Base-by-base conservation (phyloP, 768 basidiomycete species). In the Rhodotorula toruloides region DNA sequence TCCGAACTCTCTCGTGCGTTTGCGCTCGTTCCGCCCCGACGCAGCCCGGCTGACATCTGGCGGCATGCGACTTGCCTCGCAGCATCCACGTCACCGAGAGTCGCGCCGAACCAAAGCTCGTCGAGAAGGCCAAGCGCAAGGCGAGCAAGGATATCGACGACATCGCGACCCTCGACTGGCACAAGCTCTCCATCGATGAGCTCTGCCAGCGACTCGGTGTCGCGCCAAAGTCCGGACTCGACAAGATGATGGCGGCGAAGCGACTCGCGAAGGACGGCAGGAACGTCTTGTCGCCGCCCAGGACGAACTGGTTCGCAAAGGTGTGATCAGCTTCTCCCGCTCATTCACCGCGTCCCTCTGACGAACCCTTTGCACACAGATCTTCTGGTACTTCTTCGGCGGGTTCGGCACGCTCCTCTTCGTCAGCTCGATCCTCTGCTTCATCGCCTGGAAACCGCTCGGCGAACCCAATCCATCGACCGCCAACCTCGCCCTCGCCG, bases 361-460 rank as follows among this genome's bases (percentile, higher is more conserved):
- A 21, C 21, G 8, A 22, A 25, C 27, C 34, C 11, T 10, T 25
- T 55, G 6, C 55, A 16, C 53, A 12, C 43, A 77, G 77, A 77
- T 79, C 37, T 71, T 83, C 25, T 81, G 80, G 70, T 85, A 84
- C 58, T 64, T 85, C 54, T 82, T 85, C 52, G 83, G 84, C 47
- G 84, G 84, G 1, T 85, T 85, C 74, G 84, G 84, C 57, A 80
- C 80, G 58, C 75, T 85, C 22, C 81, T 85, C 76, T 81, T 84
- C 78, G 79, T 82, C 25, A 84, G 81, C 34, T 80, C 80, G 46
- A 79, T 85, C 40, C 76, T 85, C 27, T 84, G 82, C 70, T 85
- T 84, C 75, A 75, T 85, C 58, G 80, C 83, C 5, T 84, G 78
- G 84, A 82, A 81, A 76, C 85, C 86, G 0, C 79, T 86, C 21